Evolutionary conservation across 1,284 basidiomycete genomes (phyloP).

Genomic region (Hymenochaete sp.): DNA sequence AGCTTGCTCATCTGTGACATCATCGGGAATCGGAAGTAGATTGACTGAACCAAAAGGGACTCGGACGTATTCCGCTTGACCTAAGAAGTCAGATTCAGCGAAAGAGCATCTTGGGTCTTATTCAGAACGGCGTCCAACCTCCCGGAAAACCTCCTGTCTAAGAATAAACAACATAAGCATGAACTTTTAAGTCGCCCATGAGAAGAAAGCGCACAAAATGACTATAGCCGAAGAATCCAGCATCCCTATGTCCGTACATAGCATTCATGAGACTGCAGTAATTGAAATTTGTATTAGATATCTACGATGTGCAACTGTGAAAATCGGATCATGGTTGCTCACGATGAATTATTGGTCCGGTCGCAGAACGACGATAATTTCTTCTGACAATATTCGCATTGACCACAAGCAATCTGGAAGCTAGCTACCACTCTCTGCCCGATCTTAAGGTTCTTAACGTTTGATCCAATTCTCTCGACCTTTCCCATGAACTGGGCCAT

Average conservation of each 20-base stretch:
- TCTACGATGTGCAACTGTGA: background rate
- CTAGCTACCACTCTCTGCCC: constrained; percentile 68
- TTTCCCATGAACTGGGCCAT: constrained; percentile 55
- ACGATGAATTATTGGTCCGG: constrained; percentile 58
- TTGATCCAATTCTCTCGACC: constrained; percentile 56
- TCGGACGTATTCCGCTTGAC: constrained; percentile 62
- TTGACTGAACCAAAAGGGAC: constrained; percentile 68
- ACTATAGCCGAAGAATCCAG: constrained; percentile 69
- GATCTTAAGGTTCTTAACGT: constrained; percentile 46
- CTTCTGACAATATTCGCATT: constrained; percentile 65
- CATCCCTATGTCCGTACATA: constrained; percentile 63
- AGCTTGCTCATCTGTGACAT: constrained; percentile 54
- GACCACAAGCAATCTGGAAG: constrained; percentile 74
- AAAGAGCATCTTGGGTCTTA: no score
- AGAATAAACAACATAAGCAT: no score
- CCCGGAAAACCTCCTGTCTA: constrained; percentile 67
- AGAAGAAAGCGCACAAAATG: no score
- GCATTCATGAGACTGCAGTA: constrained; percentile 45
- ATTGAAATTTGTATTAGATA: constrained; percentile 6
- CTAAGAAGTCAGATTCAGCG: no score
- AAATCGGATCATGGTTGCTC: constrained; percentile 12
- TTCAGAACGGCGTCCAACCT: no score
- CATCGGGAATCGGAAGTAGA: constrained; percentile 59
- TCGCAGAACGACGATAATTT: constrained; percentile 70
- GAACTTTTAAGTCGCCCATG: no score